Evolutionary conservation across 805 yeast genomes (phyloP).

Genomic region (Metschnikowia corniflorae): DNA sequence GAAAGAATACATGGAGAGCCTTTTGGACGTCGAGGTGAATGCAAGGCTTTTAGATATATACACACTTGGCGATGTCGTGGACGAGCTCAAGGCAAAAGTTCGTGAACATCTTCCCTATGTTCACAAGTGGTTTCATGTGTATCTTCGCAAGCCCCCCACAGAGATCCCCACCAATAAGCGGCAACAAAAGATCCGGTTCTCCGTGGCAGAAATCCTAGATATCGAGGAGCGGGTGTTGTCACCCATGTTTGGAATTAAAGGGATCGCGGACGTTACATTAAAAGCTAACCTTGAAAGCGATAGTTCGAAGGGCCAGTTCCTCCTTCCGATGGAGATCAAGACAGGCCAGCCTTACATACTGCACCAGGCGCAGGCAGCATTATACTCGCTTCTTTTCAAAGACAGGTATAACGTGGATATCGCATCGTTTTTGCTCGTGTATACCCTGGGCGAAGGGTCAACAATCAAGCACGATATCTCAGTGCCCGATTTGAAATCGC

Average conservation of each 20-base stretch:
- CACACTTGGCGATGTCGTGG: conserved; percentile 49
- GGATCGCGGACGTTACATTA: conserved; percentile 84
- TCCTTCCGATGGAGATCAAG: conserved; percentile 85
- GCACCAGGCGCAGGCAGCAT: conserved; percentile 83
- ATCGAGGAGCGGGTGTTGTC: conserved; percentile 93
- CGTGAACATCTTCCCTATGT: conserved; percentile 50
- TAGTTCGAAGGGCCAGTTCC: conserved; percentile 37
- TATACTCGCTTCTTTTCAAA: conserved; percentile 73
- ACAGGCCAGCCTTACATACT: conserved; percentile 68
- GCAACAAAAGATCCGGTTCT: conserved; percentile 38
- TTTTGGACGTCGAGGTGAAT: conserved; percentile 40
- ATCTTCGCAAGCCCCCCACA: conserved; percentile 27
- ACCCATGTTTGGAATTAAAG: conserved; percentile 84
- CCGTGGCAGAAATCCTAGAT: conserved; percentile 66
- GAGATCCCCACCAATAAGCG: conserved; percentile 25
- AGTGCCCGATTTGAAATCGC: conserved; percentile 55
- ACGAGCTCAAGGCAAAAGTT: conserved; percentile 42
- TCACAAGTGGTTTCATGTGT: conserved; percentile 49
- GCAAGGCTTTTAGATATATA: conserved; percentile 48
- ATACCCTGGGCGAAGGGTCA: conserved; percentile 55
- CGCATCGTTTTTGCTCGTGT: conserved; percentile 63
- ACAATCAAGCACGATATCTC: conserved; percentile 53
- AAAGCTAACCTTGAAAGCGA: conserved; percentile 48
- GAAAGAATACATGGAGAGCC: conserved; percentile 33
- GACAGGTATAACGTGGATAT: conserved; percentile 77